Evolutionary conservation across 2,329 filamentous ascomycete genomes (phyloP).

Genomic region (Neofusicoccum ribis): DNA sequence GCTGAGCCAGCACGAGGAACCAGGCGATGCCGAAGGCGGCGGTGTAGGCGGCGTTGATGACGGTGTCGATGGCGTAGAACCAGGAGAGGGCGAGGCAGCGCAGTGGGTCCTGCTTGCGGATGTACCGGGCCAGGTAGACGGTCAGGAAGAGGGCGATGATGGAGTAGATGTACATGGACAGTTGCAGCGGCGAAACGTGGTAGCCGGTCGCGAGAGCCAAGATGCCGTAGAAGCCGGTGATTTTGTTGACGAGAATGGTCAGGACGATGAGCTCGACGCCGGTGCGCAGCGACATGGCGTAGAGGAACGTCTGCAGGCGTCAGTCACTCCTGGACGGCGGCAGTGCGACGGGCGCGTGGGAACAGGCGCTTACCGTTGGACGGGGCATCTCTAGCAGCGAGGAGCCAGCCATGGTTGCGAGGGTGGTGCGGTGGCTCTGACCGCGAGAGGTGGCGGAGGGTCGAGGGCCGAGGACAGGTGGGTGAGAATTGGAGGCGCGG

Average conservation of each 20-base stretch:
- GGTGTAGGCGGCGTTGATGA: slow-evolving; percentile 81
- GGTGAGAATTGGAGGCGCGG: neutral
- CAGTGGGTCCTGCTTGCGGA: slow-evolving; percentile 75
- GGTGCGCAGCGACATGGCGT: slow-evolving; percentile 81
- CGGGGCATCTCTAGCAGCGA: slow-evolving; percentile 37
- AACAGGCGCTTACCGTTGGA: slow-evolving; percentile 34
- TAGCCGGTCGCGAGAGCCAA: slow-evolving; percentile 87
- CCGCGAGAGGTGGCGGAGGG: neutral
- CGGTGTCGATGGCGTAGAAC: slow-evolving; percentile 79
- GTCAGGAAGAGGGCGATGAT: slow-evolving; percentile 68
- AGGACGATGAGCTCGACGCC: slow-evolving; percentile 83
- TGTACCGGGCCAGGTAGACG: slow-evolving; percentile 72
- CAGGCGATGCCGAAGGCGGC: slow-evolving; percentile 78
- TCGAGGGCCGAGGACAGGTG: neutral
- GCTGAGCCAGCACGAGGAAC: slow-evolving; percentile 73
- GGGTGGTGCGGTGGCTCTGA: neutral
- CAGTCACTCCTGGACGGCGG: slow-evolving; percentile 23
- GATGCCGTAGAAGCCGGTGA: slow-evolving; percentile 85
- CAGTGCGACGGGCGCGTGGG: slow-evolving; percentile 14
- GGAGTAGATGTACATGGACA: slow-evolving; percentile 91
- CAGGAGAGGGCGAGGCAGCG: slow-evolving; percentile 80
- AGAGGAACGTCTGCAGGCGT: slow-evolving; percentile 70
- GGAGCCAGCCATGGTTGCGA: slow-evolving; percentile 22
- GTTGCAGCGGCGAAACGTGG: slow-evolving; percentile 76
- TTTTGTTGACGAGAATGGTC: slow-evolving; percentile 85